Evolutionary conservation across 2,329 filamentous ascomycete species (phyloP).

Genomic region (Hysterium pulicare): DNA sequence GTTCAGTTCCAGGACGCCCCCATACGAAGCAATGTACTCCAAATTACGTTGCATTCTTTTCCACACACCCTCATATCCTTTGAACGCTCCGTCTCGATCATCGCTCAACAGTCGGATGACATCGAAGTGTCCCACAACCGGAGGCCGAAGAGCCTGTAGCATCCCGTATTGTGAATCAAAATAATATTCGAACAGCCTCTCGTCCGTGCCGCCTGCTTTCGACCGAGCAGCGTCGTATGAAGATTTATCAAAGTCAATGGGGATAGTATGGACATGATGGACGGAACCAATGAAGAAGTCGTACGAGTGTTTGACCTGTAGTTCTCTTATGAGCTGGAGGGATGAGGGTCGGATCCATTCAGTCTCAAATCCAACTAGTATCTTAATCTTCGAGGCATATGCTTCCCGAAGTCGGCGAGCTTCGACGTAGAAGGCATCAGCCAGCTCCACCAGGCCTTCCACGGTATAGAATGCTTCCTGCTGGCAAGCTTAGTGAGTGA

Average conservation of each 20-base stretch:
- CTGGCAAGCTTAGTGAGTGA: conserved; percentile 8
- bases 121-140: conserved; percentile 90
- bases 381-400: conserved; percentile 68
- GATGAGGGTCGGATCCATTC: conserved; percentile 81
- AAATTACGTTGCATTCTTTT: conserved; percentile 70
- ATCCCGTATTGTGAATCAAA: conserved; percentile 86
- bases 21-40: conserved; percentile 65
- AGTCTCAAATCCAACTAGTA: conserved; percentile 87
- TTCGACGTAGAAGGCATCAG: conserved; percentile 71
- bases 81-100: conserved; percentile 61
- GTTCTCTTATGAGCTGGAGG: conserved; percentile 56
- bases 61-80: conserved; percentile 66
- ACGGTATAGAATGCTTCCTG: conserved; percentile 25
- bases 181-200: conserved; percentile 70
- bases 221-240: conserved; percentile 64
- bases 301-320: conserved; percentile 60
- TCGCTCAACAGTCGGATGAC: conserved; percentile 78
- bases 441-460: conserved; percentile 44
- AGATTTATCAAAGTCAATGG: conserved; percentile 78
- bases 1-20: conserved; percentile 86
- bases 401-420: conserved; percentile 67
- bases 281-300: conserved; percentile 93
- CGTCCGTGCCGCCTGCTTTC: conserved; percentile 56
- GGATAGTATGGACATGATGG: conserved; percentile 81
- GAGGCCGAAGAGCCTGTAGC: conserved; percentile 68